phyloP scores from a whole-genome alignment of 495 filamentous ascomycete genomes.

The Penicillium egyptiacum region DNA sequence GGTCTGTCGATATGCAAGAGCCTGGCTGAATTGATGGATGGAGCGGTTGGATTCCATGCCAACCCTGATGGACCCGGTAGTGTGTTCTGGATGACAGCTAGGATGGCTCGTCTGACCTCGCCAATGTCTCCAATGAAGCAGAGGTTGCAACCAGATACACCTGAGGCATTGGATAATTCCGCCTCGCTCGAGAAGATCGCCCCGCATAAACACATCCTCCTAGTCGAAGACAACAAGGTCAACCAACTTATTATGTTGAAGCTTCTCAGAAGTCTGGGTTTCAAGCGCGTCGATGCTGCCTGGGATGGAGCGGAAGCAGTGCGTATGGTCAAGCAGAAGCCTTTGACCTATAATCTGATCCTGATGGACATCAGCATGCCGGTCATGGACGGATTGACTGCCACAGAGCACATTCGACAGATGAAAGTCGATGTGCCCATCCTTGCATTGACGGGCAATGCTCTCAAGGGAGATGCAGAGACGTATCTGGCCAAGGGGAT shows the following conservation, averaged over 20 bases:
- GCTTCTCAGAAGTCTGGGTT: slow-evolving; percentile 54
- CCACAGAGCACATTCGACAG: slow-evolving; percentile 60
- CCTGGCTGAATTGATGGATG: slow-evolving; percentile 80
- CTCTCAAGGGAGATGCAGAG: slow-evolving; percentile 59
- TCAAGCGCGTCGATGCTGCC: slow-evolving; percentile 53
- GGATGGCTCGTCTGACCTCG: slow-evolving; percentile 44
- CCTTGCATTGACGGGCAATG: slow-evolving; percentile 64
- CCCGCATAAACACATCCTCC: slow-evolving; percentile 50
- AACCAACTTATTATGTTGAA: slow-evolving; percentile 65
- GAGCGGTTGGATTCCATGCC: slow-evolving; percentile 60
- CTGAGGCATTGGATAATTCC: slow-evolving; percentile 14
- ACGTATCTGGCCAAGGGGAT: slow-evolving; percentile 59
- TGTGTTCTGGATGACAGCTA: slow-evolving; percentile 59
- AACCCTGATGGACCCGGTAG: slow-evolving; percentile 55
- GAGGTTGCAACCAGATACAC: not conserved
- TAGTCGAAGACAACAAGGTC: slow-evolving; percentile 61
- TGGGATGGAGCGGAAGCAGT: slow-evolving; percentile 60
- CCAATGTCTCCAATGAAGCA: not conserved
- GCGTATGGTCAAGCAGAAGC: slow-evolving; percentile 48
- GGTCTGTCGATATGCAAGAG: slow-evolving; percentile 81
- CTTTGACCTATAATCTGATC: slow-evolving; percentile 53
- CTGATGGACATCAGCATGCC: slow-evolving; percentile 73
- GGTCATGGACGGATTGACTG: slow-evolving; percentile 64
- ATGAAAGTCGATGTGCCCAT: slow-evolving; percentile 55
- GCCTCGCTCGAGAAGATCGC: slow-evolving; percentile 33